phyloP scores from a whole-genome alignment of 495 filamentous ascomycete species.

The Saxispiralis lemnorum region DNA sequence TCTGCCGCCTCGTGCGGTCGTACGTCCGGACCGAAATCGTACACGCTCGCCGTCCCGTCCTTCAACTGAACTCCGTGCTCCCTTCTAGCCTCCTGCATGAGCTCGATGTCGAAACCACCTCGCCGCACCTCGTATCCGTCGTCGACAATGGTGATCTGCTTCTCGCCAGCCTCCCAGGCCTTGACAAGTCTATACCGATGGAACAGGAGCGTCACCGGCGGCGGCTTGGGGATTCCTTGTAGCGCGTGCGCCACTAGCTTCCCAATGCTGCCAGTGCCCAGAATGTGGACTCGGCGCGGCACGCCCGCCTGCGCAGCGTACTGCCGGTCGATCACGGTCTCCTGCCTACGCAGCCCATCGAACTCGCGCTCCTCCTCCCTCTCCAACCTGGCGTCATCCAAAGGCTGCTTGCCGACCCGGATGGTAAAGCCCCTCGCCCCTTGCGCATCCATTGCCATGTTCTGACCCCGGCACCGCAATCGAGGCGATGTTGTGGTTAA shows the following conservation, averaged over 20 bases:
- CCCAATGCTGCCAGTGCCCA: conserved; percentile 41
- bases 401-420: background rate
- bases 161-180: conserved; percentile 20
- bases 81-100: conserved; percentile 3
- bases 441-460: background rate
- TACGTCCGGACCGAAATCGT: conserved; percentile 2
- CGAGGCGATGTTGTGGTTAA: background rate
- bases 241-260: conserved; percentile 44
- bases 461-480: background rate
- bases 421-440: background rate
- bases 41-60: conserved; percentile 1
- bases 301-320: conserved; percentile 5
- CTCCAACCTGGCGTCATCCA: background rate
- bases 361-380: background rate
- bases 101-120: conserved; percentile 36
- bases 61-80: conserved; percentile 10
- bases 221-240: conserved; percentile 36
- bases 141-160: conserved; percentile 24
- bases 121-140: conserved; percentile 23
- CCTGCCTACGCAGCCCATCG: background rate
- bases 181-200: conserved; percentile 27
- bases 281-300: conserved; percentile 34
- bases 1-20: conserved; percentile 10
- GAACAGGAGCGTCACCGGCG: conserved; percentile 40
- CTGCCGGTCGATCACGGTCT: conserved; percentile 8